Conservation (phyloP, 805 yeast species). For the Hanseniaspora lindneri region DNA sequence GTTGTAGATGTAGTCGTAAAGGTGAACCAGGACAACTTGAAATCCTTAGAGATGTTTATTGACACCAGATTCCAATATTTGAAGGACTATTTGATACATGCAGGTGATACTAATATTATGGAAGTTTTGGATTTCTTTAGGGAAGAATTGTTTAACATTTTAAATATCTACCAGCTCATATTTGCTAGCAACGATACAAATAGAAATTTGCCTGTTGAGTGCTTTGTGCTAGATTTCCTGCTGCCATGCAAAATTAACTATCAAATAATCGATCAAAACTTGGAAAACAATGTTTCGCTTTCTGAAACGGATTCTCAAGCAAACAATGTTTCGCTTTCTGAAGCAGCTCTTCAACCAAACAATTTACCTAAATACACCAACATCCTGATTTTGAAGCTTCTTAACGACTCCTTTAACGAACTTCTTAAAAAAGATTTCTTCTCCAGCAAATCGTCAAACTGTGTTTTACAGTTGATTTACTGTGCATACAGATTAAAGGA, state of each 20-base stretch:
- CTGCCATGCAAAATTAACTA: background rate
- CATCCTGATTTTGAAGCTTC: conserved; percentile 25
- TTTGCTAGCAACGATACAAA: conserved; percentile 17
- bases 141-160: conserved; percentile 38
- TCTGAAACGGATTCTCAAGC: too few relatives aligned
- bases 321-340: too few relatives aligned
- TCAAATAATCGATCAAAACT: conserved; percentile 24
- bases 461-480: conserved; percentile 71
- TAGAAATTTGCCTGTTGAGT: conserved; percentile 18
- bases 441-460: conserved; percentile 41
- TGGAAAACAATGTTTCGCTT: too few relatives aligned
- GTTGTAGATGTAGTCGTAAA: conserved; percentile 10
- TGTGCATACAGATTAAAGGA: conserved; percentile 72
- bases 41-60: conserved; percentile 52
- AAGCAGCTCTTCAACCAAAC: too few relatives aligned
- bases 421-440: conserved; percentile 25
- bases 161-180: conserved; percentile 22
- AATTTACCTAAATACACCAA: conserved; percentile 9
- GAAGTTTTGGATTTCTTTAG: conserved; percentile 73
- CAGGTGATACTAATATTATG: conserved; percentile 36
- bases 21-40: conserved; percentile 51
- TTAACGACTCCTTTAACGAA: conserved; percentile 26
- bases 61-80: conserved; percentile 41
- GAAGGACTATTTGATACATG: conserved; percentile 18
- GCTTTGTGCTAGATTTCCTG: conserved; percentile 10